Base-by-base conservation (phyloP, 805 yeast species). In the Pichia cephalocereana region DNA sequence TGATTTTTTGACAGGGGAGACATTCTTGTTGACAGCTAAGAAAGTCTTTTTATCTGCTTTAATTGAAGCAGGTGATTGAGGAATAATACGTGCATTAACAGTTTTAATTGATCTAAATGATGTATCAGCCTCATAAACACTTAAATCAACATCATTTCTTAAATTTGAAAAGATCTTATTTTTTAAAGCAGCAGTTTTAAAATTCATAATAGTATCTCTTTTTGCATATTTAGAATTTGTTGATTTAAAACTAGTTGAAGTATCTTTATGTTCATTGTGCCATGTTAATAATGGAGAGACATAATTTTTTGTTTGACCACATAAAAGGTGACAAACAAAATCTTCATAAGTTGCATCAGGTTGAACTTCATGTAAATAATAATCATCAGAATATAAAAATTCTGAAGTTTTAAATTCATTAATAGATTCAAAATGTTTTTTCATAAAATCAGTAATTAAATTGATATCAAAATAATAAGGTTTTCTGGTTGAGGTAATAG, bases 341-440 rank as follows among this genome's bases (percentile, higher is more conserved):
- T 41, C 44, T 3, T 31, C 38, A 41, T 41, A 41, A 2, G 30
- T 12, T 12, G 38, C 38, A 32, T 32, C 28, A 12, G 44, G 17
- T 41, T 28, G 8, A 18, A 41, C 30, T 41, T 41, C 44, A 15
- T 41, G 44, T 17, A 41, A 31, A 41, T 41, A 41, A 18, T 30
- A 41, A 41, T 41, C 44, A 41, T 41, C 44, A 18, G 44, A 28
- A 41, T 15, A 31, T 41, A 41, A 41, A 31, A 19, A 41, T 18
- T 41, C 44, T 7, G 30, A 31, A 10, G 36, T 28, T 41, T 30
- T 38, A 31, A n/a, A 41, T 14, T 31, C 18, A 31, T 30, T 31
- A 9, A 41, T n/a, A 14, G 18, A 17, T 27, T 19, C 19, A n/a
- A 17, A 41, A 41, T 31, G 26, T 7, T 14, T 17, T 18, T 14